These are phyloP conservation scores for Casuarina glauca DNA, from an alignment of 306 rosid genomes.

Conservation along the genomic window DNA sequence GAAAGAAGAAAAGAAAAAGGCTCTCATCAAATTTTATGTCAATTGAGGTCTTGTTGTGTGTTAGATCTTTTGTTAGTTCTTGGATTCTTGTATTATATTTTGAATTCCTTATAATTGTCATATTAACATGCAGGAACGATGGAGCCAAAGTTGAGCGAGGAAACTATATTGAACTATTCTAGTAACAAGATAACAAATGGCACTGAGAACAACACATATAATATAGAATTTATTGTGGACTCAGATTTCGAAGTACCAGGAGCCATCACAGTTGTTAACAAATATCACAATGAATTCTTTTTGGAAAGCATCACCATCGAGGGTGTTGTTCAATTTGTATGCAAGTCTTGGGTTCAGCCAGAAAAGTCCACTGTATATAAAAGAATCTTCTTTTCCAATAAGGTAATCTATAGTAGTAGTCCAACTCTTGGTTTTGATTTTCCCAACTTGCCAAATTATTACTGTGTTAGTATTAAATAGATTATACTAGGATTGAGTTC, in stretches of 20 bases:
- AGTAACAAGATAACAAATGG: background rate
- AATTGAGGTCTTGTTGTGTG: background rate
- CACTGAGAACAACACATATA: slow-evolving; percentile 9
- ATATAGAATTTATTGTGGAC: slow-evolving; percentile 40
- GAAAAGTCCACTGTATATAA: slow-evolving; percentile 5
- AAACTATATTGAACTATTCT: slow-evolving; percentile 31
- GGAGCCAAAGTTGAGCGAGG: slow-evolving; percentile 43
- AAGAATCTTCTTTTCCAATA: slow-evolving; percentile 41
- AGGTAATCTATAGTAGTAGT: slow-evolving; percentile 23
- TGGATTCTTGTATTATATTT: background rate
- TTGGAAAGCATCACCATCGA: slow-evolving; percentile 37
- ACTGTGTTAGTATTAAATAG: background rate
- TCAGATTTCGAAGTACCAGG: slow-evolving; percentile 49
- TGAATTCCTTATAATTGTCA: too few relatives aligned
- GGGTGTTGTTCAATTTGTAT: slow-evolving; percentile 23
- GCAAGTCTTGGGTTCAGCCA: slow-evolving; percentile 60
- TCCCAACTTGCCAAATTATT: background rate
- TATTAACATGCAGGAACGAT: slow-evolving; percentile 17
- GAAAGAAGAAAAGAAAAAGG: background rate
- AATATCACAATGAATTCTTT: slow-evolving; percentile 36
- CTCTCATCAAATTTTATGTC: background rate
- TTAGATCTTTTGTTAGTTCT: background rate
- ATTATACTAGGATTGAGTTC: background rate
- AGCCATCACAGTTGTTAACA: slow-evolving; percentile 33
- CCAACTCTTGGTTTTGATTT: too few relatives aligned